Conservation (phyloP, 257 asterid genomes). For the Solanum peruvianum region DNA sequence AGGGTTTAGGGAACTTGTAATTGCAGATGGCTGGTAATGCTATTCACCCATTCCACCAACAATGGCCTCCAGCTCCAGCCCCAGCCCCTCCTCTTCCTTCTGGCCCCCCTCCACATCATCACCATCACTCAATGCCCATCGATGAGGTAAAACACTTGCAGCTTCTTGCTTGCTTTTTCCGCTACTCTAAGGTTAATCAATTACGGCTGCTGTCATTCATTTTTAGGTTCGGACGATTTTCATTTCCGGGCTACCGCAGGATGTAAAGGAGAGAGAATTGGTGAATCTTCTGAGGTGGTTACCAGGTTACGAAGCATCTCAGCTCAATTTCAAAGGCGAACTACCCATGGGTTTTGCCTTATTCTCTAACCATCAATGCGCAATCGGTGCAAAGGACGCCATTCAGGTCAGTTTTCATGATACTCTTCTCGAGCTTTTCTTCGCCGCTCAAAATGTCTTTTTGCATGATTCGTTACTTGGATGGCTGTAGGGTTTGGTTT, state of each 20-base stretch:
- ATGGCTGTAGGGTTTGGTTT: slow-evolving; percentile 67
- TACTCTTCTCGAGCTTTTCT: not conserved
- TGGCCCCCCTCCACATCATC: slow-evolving; percentile 25
- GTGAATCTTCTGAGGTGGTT: slow-evolving; percentile 92
- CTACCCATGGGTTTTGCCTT: slow-evolving; percentile 97
- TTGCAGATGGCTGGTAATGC: slow-evolving; percentile 48
- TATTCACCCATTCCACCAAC: slow-evolving; percentile 78
- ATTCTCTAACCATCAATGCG: slow-evolving; percentile 65
- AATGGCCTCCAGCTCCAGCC: slow-evolving; percentile 52
- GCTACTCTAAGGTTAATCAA: not conserved
- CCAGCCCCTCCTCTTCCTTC: slow-evolving; percentile 24
- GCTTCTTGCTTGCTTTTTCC: not conserved
- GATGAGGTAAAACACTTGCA: slow-evolving; percentile 20
- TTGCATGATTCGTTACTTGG: not conserved
- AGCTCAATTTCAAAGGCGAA: slow-evolving; percentile 94
- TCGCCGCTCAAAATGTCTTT: not conserved
- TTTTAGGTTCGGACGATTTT: slow-evolving; percentile 70
- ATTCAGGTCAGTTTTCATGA: slow-evolving; percentile 44
- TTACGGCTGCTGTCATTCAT: not conserved
- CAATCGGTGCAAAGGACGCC: slow-evolving; percentile 90
- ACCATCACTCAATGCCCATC: slow-evolving; percentile 16
- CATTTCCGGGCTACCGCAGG: slow-evolving; percentile 92
- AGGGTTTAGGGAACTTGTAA: slow-evolving; percentile 1
- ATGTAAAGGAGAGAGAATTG: slow-evolving; percentile 95
- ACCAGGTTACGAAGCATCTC: slow-evolving; percentile 98